Conservation (phyloP, 108 stramenopile genomes). For the Hondaea fermentalgiana region DNA sequence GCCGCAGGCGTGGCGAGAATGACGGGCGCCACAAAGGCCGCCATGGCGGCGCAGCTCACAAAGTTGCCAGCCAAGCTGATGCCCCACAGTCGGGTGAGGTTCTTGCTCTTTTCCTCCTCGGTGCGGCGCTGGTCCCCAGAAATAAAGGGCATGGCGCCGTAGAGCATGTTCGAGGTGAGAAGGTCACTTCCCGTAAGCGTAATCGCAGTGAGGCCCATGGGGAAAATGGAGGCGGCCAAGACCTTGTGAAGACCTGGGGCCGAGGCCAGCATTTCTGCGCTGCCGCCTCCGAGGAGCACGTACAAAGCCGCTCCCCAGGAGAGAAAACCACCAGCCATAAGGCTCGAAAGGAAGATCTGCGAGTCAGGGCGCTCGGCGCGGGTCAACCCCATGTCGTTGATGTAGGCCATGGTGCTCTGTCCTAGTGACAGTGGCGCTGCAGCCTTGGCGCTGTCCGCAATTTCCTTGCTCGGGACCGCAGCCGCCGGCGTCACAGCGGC, state of each 20-base stretch:
- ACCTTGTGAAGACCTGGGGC: slow-evolving; percentile 8
- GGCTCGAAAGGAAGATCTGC: background rate
- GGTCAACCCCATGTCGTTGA: background rate
- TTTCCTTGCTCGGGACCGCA: too few relatives aligned
- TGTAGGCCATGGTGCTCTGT: background rate
- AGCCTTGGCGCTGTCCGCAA: background rate
- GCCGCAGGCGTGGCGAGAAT: background rate
- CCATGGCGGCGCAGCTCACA: slow-evolving; percentile 66
- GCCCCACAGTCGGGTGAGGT: slow-evolving; percentile 64
- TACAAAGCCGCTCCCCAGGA: background rate
- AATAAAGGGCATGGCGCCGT: background rate
- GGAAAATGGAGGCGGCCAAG: background rate
- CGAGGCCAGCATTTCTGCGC: background rate
- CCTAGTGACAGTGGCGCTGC: background rate
- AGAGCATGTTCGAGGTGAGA: slow-evolving; percentile 6
- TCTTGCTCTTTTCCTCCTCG: slow-evolving; percentile 6
- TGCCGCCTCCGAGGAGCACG: background rate
- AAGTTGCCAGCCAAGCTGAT: slow-evolving; percentile 71
- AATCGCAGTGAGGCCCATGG: background rate
- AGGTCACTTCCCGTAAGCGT: background rate
- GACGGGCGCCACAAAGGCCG: slow-evolving; percentile 53
- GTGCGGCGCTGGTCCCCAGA: background rate
- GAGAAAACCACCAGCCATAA: background rate
- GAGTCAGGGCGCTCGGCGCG: background rate
- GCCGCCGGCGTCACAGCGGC: too few relatives aligned